Evolutionary conservation across 768 basidiomycete genomes (phyloP).

Genomic region (Amanita thiersii): DNA sequence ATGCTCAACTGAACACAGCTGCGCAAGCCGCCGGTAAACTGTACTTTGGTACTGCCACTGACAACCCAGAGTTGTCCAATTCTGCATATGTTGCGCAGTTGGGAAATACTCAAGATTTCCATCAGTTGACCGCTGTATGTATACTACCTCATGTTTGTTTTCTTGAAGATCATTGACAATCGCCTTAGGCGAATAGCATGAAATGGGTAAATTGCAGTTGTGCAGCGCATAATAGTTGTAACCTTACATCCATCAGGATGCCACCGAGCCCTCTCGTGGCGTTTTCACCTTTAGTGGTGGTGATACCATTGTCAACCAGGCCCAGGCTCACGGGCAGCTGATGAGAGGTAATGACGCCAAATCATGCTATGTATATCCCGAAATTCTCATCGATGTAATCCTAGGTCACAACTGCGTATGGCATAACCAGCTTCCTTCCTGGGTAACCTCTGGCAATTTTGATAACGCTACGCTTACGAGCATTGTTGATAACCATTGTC

Average conservation of each 20-base stretch:
- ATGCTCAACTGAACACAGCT: constrained; percentile 46
- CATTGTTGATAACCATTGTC: constrained; percentile 41
- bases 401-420: constrained; percentile 42
- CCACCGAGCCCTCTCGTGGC: constrained; percentile 43
- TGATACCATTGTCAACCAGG: constrained; percentile 37
- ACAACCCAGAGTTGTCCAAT: constrained; percentile 36
- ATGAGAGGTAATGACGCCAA: constrained; percentile 30
- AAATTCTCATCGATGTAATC: no score
- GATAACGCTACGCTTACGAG: constrained; percentile 28
- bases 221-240: background rate
- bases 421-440: constrained; percentile 45
- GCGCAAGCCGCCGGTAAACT: constrained; percentile 34
- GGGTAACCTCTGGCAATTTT: constrained; percentile 38
- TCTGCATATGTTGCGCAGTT: constrained; percentile 29
- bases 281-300: constrained; percentile 40
- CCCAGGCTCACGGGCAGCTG: constrained; percentile 36
- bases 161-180: background rate
- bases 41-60: constrained; percentile 44
- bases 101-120: constrained; percentile 28
- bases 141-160: background rate
- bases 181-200: constrained; percentile 35
- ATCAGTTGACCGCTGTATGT: constrained; percentile 35
- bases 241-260: constrained; percentile 25
- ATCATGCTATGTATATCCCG: no score
- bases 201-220: constrained; percentile 35